A percentile compares a stretch with the other conserved stretches of the same genome.
Conservation (phyloP, 2,329 filamentous ascomycete genomes). For the Tolypocladium amazonense region DNA sequence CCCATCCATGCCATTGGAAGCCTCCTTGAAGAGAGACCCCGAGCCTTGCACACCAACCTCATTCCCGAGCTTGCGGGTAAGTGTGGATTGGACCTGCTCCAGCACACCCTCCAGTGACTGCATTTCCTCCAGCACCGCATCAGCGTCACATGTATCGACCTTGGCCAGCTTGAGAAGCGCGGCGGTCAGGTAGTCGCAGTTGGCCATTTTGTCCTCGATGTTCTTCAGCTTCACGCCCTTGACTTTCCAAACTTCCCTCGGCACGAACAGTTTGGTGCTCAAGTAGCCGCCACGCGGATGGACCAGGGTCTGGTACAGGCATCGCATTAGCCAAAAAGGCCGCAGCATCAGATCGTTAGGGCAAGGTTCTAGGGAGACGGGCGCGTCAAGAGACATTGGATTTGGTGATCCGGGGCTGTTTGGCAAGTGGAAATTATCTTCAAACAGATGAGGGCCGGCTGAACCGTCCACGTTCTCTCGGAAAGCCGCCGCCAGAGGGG, state of each 20-base stretch:
- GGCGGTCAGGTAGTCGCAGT: constrained; percentile 83
- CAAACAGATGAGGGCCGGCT: constrained; percentile 69
- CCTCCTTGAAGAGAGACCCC: constrained; percentile 65
- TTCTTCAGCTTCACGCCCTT: constrained; percentile 88
- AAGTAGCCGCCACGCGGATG: constrained; percentile 89
- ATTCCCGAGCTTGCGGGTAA: constrained; percentile 79
- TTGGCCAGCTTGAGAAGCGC: constrained; percentile 72
- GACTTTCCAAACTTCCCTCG: constrained; percentile 86
- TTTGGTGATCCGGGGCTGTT: constrained; percentile 55
- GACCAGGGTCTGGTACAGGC: constrained; percentile 81
- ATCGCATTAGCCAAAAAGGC: constrained; percentile 96
- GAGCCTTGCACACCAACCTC: constrained; percentile 80
- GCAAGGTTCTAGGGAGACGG: constrained; percentile 78
- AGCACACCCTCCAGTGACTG: constrained; percentile 76
- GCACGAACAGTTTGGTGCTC: constrained; percentile 84
- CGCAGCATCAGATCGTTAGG: constrained; percentile 81
- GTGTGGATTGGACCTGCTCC: constrained; percentile 68
- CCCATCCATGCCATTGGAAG: constrained; percentile 37
- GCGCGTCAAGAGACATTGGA: constrained; percentile 50
- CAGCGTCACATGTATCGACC: constrained; percentile 83
- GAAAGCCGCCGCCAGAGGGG: constrained; percentile 54
- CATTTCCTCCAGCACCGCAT: constrained; percentile 90
- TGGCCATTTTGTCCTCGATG: constrained; percentile 85
- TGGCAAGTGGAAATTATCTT: constrained; percentile 67
- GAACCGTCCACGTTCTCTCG: constrained; percentile 44